A percentile compares a stretch with the other conserved stretches of the same genome.
Conservation (phyloP, 352 stramenopile species). For the Plasmopara halstedii region DNA sequence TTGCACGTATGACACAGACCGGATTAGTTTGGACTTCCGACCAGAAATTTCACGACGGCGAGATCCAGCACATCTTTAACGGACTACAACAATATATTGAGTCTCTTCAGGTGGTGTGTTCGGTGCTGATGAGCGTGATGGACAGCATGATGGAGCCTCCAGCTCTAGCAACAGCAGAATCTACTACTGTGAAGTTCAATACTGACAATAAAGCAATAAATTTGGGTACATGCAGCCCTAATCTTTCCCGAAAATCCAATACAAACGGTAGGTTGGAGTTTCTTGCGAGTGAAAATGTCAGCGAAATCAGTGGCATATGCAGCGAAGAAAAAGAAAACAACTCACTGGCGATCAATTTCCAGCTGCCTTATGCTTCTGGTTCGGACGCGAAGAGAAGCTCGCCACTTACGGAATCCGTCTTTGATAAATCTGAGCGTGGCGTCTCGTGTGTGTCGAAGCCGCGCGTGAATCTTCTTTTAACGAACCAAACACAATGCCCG, state of each 20-base stretch:
- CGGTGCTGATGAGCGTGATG: constrained; percentile 31
- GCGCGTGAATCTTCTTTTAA: constrained; percentile 8
- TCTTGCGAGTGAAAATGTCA: constrained; percentile 4
- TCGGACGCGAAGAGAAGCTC: constrained; percentile 3
- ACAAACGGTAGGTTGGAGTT: constrained; percentile 8
- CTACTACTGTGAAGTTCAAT: not conserved
- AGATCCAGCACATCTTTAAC: constrained; percentile 68
- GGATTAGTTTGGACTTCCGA: constrained; percentile 80
- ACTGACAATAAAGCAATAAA: constrained; percentile 1
- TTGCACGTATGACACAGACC: constrained; percentile 66
- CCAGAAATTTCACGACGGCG: constrained; percentile 54
- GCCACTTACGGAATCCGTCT: not conserved
- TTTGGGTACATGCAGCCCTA: not conserved
- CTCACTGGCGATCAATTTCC: constrained; percentile 6
- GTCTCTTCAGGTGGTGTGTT: constrained; percentile 35
- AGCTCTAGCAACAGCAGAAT: not conserved
- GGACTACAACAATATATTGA: constrained; percentile 43
- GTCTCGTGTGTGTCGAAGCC: constrained; percentile 4
- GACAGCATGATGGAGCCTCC: constrained; percentile 18
- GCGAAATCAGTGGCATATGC: constrained; percentile 10
- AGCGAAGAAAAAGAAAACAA: constrained; percentile 41
- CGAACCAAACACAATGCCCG: constrained; percentile 1
- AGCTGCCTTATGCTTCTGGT: constrained; percentile 3
- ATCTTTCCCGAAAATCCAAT: not conserved
- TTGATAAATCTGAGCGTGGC: not conserved